Conservation (phyloP, 1,139 yeast species). For the Geotrichum reessii region DNA sequence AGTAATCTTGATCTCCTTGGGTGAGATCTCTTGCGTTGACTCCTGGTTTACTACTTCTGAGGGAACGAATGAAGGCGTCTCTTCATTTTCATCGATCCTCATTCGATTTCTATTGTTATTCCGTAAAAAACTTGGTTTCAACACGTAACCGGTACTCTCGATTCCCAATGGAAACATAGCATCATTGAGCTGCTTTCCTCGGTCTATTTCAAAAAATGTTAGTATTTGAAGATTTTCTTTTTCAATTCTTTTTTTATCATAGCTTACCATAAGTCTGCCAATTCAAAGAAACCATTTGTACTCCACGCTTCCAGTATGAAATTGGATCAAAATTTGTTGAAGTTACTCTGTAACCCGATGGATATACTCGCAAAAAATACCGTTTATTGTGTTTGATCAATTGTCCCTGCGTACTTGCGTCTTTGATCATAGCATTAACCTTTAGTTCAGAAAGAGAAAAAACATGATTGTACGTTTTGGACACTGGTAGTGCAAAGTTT, state of each 20-base stretch:
- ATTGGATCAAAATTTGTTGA: constrained; percentile 81
- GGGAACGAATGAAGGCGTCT: neutral
- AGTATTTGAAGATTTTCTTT: neutral
- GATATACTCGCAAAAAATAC: constrained; percentile 79
- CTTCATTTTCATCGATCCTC: constrained; percentile 4
- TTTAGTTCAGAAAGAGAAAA: constrained; percentile 80
- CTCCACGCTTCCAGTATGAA: constrained; percentile 75
- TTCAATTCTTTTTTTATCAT: neutral
- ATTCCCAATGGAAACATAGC: constrained; percentile 61
- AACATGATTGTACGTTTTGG: constrained; percentile 73
- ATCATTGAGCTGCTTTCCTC: constrained; percentile 85
- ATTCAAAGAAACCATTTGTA: constrained; percentile 92
- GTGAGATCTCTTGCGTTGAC: neutral
- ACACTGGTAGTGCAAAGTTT: constrained; percentile 80
- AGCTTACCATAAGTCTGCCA: constrained; percentile 70
- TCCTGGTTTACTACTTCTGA: constrained; percentile 9
- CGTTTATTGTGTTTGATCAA: constrained; percentile 71
- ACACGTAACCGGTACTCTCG: constrained; percentile 62
- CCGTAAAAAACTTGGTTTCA: constrained; percentile 52
- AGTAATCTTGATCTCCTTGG: constrained; percentile 35
- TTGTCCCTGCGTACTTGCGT: constrained; percentile 45
- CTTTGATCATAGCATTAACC: constrained; percentile 58
- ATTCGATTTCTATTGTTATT: neutral
- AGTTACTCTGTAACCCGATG: constrained; percentile 67
- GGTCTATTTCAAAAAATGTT: constrained; percentile 39